These are phyloP conservation scores for Pistacia integerrima DNA, from an alignment of 345 rosid species.

Conservation along the genomic window DNA sequence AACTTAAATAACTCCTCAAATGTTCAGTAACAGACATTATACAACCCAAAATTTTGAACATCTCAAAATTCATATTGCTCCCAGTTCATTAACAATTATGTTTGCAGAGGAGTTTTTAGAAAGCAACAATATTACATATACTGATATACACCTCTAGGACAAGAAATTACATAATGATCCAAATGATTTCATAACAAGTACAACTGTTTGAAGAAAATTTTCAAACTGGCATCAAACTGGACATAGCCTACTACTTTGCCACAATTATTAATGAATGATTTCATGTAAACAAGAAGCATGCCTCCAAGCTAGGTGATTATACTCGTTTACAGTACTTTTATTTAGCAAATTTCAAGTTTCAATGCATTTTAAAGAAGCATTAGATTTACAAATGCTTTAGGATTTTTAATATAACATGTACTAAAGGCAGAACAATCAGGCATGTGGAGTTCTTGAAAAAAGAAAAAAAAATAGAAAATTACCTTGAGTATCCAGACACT, in stretches of 20 bases:
- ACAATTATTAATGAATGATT: too few species aligned
- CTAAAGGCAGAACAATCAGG: background rate
- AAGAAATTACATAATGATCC: background rate
- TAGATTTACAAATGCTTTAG: background rate
- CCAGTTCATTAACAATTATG: too few species aligned
- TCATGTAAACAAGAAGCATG: too few species aligned
- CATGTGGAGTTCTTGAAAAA: background rate
- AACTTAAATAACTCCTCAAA: background rate
- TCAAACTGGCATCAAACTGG: background rate
- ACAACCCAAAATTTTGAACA: background rate
- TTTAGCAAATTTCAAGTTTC: too few species aligned
- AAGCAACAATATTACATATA: background rate
- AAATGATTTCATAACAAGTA: background rate
- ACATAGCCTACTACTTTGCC: background rate
- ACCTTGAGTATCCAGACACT: slow-evolving; percentile 54
- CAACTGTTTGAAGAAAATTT: background rate
- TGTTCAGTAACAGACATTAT: background rate
- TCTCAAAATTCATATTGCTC: background rate
- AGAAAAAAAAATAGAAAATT: background rate
- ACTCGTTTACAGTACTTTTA: too few species aligned
- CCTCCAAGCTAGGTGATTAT: too few species aligned
- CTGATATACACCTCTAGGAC: background rate
- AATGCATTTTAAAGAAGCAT: background rate
- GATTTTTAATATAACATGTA: background rate
- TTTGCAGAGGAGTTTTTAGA: background rate